Conservation (phyloP, 495 filamentous ascomycete genomes). For the Penicillium fimorum region DNA sequence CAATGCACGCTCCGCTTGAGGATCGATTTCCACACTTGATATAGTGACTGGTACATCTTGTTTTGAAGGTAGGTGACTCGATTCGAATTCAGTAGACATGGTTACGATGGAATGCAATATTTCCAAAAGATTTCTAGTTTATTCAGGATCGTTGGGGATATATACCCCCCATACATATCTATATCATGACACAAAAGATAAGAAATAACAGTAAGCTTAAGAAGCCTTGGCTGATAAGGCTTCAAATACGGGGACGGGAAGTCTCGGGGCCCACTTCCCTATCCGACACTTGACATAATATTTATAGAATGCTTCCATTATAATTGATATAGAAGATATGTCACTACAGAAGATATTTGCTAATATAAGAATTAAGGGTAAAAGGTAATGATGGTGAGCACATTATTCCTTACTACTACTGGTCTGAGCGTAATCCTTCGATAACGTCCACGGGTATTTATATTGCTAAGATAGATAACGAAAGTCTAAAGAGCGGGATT, state of each 20-base stretch:
- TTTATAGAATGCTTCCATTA: too few relatives aligned
- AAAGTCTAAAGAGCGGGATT: too few relatives aligned
- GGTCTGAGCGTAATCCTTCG: too few relatives aligned
- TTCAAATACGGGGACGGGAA: too few relatives aligned
- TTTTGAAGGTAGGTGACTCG: not conserved
- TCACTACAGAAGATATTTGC: too few relatives aligned
- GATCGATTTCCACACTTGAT: constrained; percentile 13
- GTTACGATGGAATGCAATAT: not conserved
- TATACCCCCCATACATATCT: not conserved
- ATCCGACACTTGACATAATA: not conserved
- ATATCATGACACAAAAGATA: constrained; percentile 5
- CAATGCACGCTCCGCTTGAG: constrained; percentile 26
- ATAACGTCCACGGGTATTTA: too few relatives aligned
- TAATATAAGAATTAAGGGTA: too few relatives aligned
- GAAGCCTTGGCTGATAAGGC: not conserved
- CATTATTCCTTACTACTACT: too few relatives aligned
- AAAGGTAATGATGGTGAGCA: too few relatives aligned
- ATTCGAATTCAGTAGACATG: not conserved
- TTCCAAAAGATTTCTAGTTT: not conserved
- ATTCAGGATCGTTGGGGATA: not conserved
- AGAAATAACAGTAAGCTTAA: not conserved
- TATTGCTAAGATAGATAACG: too few relatives aligned
- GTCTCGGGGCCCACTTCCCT: not conserved
- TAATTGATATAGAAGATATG: too few relatives aligned
- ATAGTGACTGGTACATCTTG: constrained; percentile 5